phyloP scores from a whole-genome alignment of 2,329 filamentous ascomycete genomes.

The Apiospora arundinis region DNA sequence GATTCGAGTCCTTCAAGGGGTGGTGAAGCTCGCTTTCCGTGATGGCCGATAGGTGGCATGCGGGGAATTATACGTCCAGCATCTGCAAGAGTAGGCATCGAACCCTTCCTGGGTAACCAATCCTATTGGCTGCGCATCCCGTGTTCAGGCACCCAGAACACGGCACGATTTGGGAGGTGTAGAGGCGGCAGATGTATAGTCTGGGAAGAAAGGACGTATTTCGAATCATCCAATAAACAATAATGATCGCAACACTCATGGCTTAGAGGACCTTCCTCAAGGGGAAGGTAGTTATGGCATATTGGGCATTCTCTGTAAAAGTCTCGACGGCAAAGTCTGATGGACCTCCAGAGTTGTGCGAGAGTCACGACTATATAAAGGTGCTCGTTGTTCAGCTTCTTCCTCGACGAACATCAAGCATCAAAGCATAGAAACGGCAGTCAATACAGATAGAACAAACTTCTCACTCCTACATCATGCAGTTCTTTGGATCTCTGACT shows the following conservation, averaged over 20 bases:
- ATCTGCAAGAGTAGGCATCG: background rate
- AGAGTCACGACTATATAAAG: background rate
- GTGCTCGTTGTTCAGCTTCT: background rate
- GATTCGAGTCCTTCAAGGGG: background rate
- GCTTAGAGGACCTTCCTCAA: conserved; percentile 30
- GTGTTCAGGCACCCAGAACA: conserved; percentile 19
- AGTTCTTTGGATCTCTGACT: conserved; percentile 33
- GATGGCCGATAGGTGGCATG: background rate
- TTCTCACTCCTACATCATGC: conserved; percentile 31
- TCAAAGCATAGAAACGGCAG: background rate
- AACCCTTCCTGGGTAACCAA: background rate
- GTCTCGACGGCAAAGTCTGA: background rate
- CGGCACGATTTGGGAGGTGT: conserved; percentile 29
- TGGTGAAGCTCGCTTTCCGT: background rate
- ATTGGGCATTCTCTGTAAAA: background rate
- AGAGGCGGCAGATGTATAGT: conserved; percentile 30
- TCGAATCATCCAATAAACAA: conserved; percentile 23
- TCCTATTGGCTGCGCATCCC: background rate
- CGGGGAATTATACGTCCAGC: conserved; percentile 10
- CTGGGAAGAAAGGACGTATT: conserved; percentile 25
- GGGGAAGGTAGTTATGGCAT: conserved; percentile 20
- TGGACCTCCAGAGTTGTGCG: background rate
- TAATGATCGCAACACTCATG: background rate
- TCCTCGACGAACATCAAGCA: background rate
- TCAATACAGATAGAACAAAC: background rate